Conservation (phyloP, 345 rosid species). For the Gossypium stocksii region DNA sequence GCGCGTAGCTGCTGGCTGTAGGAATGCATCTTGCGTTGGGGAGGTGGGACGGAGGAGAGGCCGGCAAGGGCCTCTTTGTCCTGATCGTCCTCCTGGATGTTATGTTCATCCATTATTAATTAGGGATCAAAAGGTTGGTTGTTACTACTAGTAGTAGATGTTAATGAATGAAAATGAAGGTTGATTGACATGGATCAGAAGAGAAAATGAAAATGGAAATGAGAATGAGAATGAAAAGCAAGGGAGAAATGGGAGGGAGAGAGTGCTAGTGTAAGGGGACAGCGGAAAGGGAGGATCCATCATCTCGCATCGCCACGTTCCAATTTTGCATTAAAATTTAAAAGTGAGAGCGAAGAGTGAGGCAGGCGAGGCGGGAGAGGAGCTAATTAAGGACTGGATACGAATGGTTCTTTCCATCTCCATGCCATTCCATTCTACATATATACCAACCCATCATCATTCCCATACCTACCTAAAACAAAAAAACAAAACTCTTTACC, state of each 20-base stretch:
- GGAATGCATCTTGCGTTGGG: conserved; percentile 53
- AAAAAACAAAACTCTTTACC: too few species aligned
- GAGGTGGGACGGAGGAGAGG: conserved; percentile 41
- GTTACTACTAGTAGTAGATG: not conserved
- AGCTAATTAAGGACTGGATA: conserved; percentile 28
- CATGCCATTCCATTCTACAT: too few species aligned
- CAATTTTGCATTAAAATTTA: not conserved
- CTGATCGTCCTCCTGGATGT: conserved; percentile 43
- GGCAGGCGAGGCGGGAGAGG: conserved; percentile 33
- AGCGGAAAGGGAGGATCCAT: conserved; percentile 7
- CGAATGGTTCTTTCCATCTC: not conserved
- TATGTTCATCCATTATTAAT: conserved; percentile 29
- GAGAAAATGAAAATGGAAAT: not conserved
- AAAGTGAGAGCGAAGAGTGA: conserved; percentile 31
- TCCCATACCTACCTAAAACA: too few species aligned
- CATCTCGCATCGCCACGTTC: conserved; percentile 19
- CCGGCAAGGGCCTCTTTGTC: conserved; percentile 46
- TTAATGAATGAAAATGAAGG: not conserved
- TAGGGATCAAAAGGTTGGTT: not conserved
- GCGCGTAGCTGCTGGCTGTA: conserved; percentile 70
- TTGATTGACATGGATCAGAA: not conserved
- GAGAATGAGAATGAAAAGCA: conserved; percentile 5
- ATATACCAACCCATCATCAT: too few species aligned
- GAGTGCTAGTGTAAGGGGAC: conserved; percentile 18
- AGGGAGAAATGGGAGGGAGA: conserved; percentile 13